Conservation (phyloP, 495 filamentous ascomycete genomes). For the Trypethelium eluteriae region DNA sequence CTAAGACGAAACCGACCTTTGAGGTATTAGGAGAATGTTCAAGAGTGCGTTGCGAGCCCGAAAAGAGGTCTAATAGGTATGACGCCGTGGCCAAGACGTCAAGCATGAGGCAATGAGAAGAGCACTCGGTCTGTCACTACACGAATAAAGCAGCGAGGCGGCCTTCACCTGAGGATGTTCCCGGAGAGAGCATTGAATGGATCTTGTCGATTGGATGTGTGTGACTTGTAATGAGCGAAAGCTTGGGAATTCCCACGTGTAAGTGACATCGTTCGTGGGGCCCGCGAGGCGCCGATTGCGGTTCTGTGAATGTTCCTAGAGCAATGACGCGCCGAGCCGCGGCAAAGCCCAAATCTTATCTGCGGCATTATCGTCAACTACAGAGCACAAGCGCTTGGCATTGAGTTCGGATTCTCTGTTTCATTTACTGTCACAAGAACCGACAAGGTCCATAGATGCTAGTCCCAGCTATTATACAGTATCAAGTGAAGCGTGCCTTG, state of each 20-base stretch:
- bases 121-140: not conserved
- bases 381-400: not conserved
- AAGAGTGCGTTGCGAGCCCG: not conserved
- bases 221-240: not conserved
- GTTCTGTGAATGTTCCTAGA: no score
- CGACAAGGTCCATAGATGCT: not conserved
- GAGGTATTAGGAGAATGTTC: no score
- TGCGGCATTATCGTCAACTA: not conserved
- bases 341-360: not conserved
- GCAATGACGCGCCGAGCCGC: not conserved
- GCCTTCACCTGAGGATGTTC: not conserved
- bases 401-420: not conserved
- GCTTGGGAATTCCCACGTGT: no score
- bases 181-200: not conserved
- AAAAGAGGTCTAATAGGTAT: not conserved
- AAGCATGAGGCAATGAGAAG: not conserved
- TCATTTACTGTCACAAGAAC: not conserved
- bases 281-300: no score
- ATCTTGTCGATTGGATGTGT: not conserved
- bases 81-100: not conserved
- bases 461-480: slow-evolving; percentile 10
- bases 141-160: not conserved
- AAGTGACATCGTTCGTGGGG: no score
- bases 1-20: no score
- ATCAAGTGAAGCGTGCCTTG: not conserved